phyloP scores from a whole-genome alignment of 1,284 basidiomycete genomes.

The Porodaedalea pini region DNA sequence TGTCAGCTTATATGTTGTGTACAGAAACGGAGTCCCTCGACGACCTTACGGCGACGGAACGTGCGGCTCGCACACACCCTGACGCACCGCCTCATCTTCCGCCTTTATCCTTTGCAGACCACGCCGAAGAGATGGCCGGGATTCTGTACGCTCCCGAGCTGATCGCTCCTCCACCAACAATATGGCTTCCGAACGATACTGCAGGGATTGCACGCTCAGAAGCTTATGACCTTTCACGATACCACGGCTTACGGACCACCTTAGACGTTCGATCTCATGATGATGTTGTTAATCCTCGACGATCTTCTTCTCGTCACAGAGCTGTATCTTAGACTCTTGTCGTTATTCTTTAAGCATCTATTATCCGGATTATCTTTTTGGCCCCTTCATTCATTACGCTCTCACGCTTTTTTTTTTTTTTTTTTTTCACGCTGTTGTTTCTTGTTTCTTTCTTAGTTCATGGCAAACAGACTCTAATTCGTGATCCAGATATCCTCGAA shows the following conservation, averaged over 20 bases:
- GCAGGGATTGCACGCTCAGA: conserved; percentile 69
- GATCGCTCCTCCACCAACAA: conserved; percentile 67
- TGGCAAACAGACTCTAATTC: background rate
- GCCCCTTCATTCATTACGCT: background rate
- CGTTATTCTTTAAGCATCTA: conserved; percentile 2
- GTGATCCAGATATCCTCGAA: background rate
- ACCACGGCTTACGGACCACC: conserved; percentile 62
- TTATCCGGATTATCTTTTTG: background rate
- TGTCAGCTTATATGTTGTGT: conserved; percentile 11
- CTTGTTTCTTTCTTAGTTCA: background rate
- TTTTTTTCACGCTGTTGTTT: background rate
- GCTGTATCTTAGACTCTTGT: conserved; percentile 2
- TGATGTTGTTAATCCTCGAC: conserved; percentile 40
- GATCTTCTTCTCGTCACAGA: conserved; percentile 14
- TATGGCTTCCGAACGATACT: conserved; percentile 76
- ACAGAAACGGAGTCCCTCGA: conserved; percentile 71
- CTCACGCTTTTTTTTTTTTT: background rate
- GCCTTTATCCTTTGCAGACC: conserved; percentile 63
- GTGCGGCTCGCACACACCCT: conserved; percentile 72
- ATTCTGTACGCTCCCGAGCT: conserved; percentile 80
- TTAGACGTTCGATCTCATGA: conserved; percentile 62
- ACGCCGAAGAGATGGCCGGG: conserved; percentile 69
- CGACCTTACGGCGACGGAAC: conserved; percentile 72
- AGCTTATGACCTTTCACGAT: conserved; percentile 65
- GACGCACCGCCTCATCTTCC: conserved; percentile 74